Base-by-base conservation (phyloP, 495 filamentous ascomycete genomes). In the Haplographium delicatum region DNA sequence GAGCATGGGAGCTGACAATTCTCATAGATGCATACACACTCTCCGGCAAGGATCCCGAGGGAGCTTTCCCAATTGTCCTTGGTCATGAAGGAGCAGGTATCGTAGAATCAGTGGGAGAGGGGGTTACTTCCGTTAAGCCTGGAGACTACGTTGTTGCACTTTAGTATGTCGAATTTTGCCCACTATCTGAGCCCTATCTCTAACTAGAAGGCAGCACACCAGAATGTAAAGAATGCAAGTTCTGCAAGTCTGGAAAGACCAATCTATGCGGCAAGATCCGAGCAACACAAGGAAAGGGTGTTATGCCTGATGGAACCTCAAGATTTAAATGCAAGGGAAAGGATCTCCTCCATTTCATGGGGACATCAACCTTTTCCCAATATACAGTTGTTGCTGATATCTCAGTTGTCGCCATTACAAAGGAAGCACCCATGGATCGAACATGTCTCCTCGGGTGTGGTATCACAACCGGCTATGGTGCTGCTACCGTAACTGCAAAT, bases 221-320 rank as follows among this genome's bases (percentile, higher is more conserved):
- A 50, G 93, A 98, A 74, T 98, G 93, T 76, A 70, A 75, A 43
- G 90, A 96, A 66, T 98, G 93, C 83, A 98, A 98, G 72, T 97
- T 98, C 82, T 98, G 93, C 84, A 87, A 84, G 68, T 96, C 91
- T 44, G 90, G 89, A 74, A 98, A 98, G 83, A 98, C 93, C 59
- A 98, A 98, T 72, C 88, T 98, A 44, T 98, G 93, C 73, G 93
- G 94, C 67, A 97, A 96, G 79, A 98, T 98, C 72, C 86, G 93
- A 58, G 88, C 89, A 24, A 98, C 93, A 10, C 93, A 98, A 72
- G 93, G 93, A 57, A 83, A 77, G 64, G 93, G 93, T 66, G 87
- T 97, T 45, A 95, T 98, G 91, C 93, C 93, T 33, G 93, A 98
- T 66, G 94, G 93, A 46, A 96, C 94, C 58, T 88, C 88, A 37